These are phyloP conservation scores for Starmerella apis DNA, from an alignment of 805 yeast species.

Conservation along the genomic window DNA sequence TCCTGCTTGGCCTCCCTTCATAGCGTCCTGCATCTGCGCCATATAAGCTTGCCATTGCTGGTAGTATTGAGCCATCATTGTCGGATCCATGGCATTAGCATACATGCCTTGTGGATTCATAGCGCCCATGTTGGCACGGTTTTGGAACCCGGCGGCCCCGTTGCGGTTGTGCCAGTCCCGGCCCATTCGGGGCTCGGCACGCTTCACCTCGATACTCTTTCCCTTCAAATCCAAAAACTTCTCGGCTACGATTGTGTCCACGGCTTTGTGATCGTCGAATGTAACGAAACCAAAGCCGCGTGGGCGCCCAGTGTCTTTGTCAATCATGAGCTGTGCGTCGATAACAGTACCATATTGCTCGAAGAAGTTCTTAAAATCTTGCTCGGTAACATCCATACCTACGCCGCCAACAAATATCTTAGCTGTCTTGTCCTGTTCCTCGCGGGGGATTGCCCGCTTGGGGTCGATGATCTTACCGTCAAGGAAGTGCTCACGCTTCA, in stretches of 20 bases:
- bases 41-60: conserved; percentile 36
- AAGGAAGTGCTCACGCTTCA: conserved; percentile 72
- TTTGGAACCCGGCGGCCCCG: conserved; percentile 5
- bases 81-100: conserved; percentile 34
- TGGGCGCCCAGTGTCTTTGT: conserved; percentile 92
- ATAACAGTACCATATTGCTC: conserved; percentile 81
- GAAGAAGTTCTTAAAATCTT: conserved; percentile 77
- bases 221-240: conserved; percentile 78
- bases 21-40: conserved; percentile 33
- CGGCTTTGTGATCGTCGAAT: conserved; percentile 88
- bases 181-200: conserved; percentile 35
- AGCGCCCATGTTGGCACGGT: conserved; percentile 7
- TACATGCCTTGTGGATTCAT: conserved; percentile 13
- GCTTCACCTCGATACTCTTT: conserved; percentile 41
- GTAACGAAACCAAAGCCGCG: conserved; percentile 97
- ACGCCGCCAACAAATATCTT: conserved; percentile 97
- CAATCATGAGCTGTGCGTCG: conserved; percentile 94
- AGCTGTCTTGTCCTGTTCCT: conserved; percentile 93
- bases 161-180: conserved; percentile 24
- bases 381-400: conserved; percentile 84
- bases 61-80: conserved; percentile 37
- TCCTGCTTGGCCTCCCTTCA: conserved; percentile 26
- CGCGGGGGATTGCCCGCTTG: conserved; percentile 92
- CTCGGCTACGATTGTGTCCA: conserved; percentile 73
- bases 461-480: conserved; percentile 98